These are phyloP conservation scores for Neofusicoccum kwambonambiense DNA, from an alignment of 2,329 filamentous ascomycete species.

Conservation along the genomic window DNA sequence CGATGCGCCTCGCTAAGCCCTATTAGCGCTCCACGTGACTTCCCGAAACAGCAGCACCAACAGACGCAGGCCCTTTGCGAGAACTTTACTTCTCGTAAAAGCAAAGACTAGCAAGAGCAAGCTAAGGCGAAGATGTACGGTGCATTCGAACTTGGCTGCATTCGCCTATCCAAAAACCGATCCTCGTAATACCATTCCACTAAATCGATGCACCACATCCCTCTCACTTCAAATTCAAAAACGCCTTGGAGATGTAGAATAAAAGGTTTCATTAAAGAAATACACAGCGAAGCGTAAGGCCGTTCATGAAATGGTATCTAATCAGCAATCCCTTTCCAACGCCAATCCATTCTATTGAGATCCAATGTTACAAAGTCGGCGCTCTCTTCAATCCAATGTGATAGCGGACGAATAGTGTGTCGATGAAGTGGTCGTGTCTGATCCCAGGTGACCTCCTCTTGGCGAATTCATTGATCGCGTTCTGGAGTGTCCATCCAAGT, in stretches of 20 bases:
- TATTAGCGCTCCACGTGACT: slow-evolving; percentile 12
- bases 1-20: slow-evolving; percentile 14
- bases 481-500: slow-evolving; percentile 67
- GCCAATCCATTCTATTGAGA: not conserved
- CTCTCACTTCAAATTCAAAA: too few relatives aligned
- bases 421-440: slow-evolving; percentile 83
- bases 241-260: not conserved
- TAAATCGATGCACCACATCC: too few relatives aligned
- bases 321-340: not conserved
- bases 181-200: too few relatives aligned
- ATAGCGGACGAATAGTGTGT: slow-evolving; percentile 79
- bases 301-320: slow-evolving; percentile 7
- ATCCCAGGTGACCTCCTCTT: slow-evolving; percentile 75
- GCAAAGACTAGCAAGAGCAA: too few relatives aligned
- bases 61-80: too few relatives aligned
- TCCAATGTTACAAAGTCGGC: slow-evolving; percentile 21
- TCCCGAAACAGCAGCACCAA: not conserved
- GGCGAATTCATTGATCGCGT: slow-evolving; percentile 78
- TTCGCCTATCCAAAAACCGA: too few relatives aligned
- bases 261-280: not conserved
- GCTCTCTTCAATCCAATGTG: slow-evolving; percentile 19
- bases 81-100: too few relatives aligned
- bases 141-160: too few relatives aligned
- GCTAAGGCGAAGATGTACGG: too few relatives aligned
- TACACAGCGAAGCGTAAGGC: not conserved